These are phyloP conservation scores for Penicillium canescens DNA, from an alignment of 495 filamentous ascomycete genomes.

Conservation along the genomic window DNA sequence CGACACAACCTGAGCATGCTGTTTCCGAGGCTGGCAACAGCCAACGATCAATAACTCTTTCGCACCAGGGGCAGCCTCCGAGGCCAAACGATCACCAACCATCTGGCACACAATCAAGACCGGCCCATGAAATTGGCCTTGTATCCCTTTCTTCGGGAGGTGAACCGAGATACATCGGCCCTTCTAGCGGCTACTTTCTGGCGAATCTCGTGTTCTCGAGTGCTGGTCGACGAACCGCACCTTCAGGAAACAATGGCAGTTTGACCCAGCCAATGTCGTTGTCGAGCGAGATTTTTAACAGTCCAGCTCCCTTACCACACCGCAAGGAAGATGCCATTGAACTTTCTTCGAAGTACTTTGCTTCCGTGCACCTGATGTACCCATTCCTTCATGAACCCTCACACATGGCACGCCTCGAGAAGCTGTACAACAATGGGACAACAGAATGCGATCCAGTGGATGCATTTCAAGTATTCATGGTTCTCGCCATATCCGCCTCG, in stretches of 20 bases:
- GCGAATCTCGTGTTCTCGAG: slow-evolving; percentile 43
- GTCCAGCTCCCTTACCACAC: slow-evolving; percentile 32
- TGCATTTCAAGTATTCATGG: slow-evolving; percentile 47
- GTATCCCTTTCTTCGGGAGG: slow-evolving; percentile 38
- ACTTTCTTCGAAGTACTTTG: slow-evolving; percentile 42
- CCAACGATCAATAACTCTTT: background rate
- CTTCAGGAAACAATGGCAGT: background rate
- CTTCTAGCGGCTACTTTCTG: slow-evolving; percentile 44
- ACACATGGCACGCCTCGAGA: slow-evolving; percentile 33
- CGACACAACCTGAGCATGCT: background rate
- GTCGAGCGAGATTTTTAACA: slow-evolving; percentile 35
- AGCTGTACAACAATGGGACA: slow-evolving; percentile 26
- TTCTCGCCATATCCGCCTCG: slow-evolving; percentile 44
- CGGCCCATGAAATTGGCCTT: slow-evolving; percentile 40
- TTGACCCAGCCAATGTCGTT: slow-evolving; percentile 15
- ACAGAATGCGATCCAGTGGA: slow-evolving; percentile 14
- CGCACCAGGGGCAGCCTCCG: slow-evolving; percentile 5
- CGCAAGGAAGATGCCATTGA: slow-evolving; percentile 37
- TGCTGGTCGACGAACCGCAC: slow-evolving; percentile 29
- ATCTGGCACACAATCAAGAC: slow-evolving; percentile 19
- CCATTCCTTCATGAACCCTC: slow-evolving; percentile 45
- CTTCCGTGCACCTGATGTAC: slow-evolving; percentile 40
- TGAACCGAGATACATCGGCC: slow-evolving; percentile 39
- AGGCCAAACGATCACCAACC: background rate
- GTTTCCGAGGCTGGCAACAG: background rate